Conservation (phyloP, 352 stramenopile genomes). For the Globisporangium uncinulatum region DNA sequence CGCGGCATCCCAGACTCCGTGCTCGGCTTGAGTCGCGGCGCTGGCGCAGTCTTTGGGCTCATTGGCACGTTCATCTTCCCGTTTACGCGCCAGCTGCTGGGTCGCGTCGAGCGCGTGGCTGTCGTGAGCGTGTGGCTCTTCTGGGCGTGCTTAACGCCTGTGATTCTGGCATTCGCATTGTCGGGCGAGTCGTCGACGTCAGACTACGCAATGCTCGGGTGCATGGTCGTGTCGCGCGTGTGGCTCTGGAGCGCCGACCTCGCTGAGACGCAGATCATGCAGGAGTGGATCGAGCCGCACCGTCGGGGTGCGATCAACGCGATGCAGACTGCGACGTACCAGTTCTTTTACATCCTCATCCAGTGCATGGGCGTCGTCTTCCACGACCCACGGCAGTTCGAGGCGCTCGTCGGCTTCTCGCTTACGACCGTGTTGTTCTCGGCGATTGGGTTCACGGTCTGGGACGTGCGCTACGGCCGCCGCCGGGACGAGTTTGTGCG, state of each 20-base stretch:
- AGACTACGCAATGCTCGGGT: slow-evolving; percentile 51
- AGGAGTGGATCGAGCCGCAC: slow-evolving; percentile 49
- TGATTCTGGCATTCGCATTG: slow-evolving; percentile 32
- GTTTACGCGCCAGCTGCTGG: slow-evolving; percentile 17
- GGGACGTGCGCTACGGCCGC: slow-evolving; percentile 41
- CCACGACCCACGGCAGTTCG: slow-evolving; percentile 45
- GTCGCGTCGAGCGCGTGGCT: slow-evolving; percentile 35
- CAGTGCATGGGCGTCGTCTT: slow-evolving; percentile 43
- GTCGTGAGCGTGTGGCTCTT: slow-evolving; percentile 61
- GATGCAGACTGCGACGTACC: slow-evolving; percentile 58
- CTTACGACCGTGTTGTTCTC: slow-evolving; percentile 34
- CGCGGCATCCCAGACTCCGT: slow-evolving; percentile 42
- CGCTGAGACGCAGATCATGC: slow-evolving; percentile 68
- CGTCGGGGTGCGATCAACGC: slow-evolving; percentile 50
- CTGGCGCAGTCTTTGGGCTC: slow-evolving; percentile 39
- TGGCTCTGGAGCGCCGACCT: slow-evolving; percentile 57
- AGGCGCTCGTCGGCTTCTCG: slow-evolving; percentile 51
- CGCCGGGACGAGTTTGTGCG: slow-evolving; percentile 30
- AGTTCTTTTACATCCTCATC: slow-evolving; percentile 64
- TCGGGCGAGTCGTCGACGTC: slow-evolving; percentile 34
- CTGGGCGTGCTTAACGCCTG: slow-evolving; percentile 41
- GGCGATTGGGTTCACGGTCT: slow-evolving; percentile 45
- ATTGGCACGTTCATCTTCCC: slow-evolving; percentile 49
- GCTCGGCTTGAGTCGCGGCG: slow-evolving; percentile 36
- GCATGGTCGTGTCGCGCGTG: slow-evolving; percentile 39